Evolutionary conservation across 169 alveolate species (phyloP), one percentile per base, ranked within the genome.

Genomic region (Amoebophrya sp.): DNA sequence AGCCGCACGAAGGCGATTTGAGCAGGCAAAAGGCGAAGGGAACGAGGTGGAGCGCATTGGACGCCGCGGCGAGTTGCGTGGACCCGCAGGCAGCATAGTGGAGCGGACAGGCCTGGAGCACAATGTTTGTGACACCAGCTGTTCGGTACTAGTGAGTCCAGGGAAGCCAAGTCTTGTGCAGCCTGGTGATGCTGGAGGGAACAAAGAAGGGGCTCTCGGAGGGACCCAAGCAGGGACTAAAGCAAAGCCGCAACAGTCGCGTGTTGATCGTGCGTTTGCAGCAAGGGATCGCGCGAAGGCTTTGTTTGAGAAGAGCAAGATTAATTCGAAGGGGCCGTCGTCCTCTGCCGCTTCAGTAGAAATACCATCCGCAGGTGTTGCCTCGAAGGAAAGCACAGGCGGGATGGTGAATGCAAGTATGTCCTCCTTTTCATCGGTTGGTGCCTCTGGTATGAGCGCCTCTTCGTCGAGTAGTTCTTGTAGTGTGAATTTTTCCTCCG

Each of bases 61-160:
- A 10, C 83, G 83, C 38, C 83, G 83, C 83, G 83, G 83, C 10
- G 83, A 65, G n/a, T 26, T 65, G n/a, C 83, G 83, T 26, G 33
- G 39, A 10, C 36, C 83, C 18, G 2, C 10, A 1, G 83, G 83
- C 18, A 36, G 33, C 38, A 6, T 65, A 0, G 83, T 65, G 36
- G 83, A 65, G 39, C 83, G 83, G 39, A 65, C 83, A 10, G 83
- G 83, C 83, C n/a, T n/a, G n/a, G n/a, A n/a, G n/a, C n/a, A n/a
- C n/a, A n/a, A n/a, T n/a, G n/a, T n/a, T n/a, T n/a, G n/a, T n/a
- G n/a, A n/a, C n/a, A n/a, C n/a, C n/a, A n/a, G n/a, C n/a, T n/a
- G n/a, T n/a, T n/a, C n/a, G n/a, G n/a, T n/a, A n/a, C n/a, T n/a
- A n/a, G n/a, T n/a, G n/a, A n/a, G n/a, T n/a, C n/a, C n/a, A n/a